Percentiles rank a stretch among this genome's conserved stretches.
Conservation (phyloP, 2,329 filamentous ascomycete genomes). For the Rutstroemia sp. region DNA sequence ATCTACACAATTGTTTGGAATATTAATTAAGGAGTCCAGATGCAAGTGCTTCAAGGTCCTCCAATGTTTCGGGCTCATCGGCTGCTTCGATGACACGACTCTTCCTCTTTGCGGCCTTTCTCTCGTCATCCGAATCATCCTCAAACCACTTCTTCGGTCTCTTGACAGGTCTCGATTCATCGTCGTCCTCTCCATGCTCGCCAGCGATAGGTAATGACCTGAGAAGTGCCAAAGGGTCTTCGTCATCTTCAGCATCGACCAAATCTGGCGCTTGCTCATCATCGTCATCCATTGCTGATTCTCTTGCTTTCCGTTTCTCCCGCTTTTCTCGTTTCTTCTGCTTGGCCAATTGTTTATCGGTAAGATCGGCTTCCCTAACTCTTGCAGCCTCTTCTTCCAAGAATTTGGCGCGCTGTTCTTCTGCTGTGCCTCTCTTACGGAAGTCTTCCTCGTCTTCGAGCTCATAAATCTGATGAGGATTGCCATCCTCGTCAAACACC, state of each 20-base stretch:
- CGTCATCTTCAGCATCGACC: conserved; percentile 33
- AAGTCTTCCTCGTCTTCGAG: conserved; percentile 82
- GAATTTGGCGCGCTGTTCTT: conserved; percentile 70
- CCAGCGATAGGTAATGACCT: conserved; percentile 47
- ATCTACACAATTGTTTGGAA: background rate
- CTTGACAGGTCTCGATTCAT: conserved; percentile 49
- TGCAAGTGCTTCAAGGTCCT: conserved; percentile 72
- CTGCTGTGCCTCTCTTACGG: conserved; percentile 63
- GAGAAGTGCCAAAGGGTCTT: conserved; percentile 51
- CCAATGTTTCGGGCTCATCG: conserved; percentile 68
- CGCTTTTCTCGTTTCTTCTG: conserved; percentile 71
- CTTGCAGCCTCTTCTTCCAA: conserved; percentile 66
- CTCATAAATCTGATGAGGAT: conserved; percentile 78
- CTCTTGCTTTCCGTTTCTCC: conserved; percentile 53
- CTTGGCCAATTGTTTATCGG: conserved; percentile 75
- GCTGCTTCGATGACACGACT: conserved; percentile 51
- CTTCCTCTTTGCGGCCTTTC: conserved; percentile 38
- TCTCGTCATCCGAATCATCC: conserved; percentile 48
- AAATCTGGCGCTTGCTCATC: conserved; percentile 24
- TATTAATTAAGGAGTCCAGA: conserved; percentile 55
- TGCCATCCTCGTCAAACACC: conserved; percentile 87
- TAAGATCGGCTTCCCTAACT: conserved; percentile 67
- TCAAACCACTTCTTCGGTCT: conserved; percentile 76
- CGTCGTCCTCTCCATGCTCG: conserved; percentile 39
- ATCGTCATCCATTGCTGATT: conserved; percentile 43